Conservation (phyloP, 225 moss, liverwort and hornwort species). For the Straminergon stramineum region DNA sequence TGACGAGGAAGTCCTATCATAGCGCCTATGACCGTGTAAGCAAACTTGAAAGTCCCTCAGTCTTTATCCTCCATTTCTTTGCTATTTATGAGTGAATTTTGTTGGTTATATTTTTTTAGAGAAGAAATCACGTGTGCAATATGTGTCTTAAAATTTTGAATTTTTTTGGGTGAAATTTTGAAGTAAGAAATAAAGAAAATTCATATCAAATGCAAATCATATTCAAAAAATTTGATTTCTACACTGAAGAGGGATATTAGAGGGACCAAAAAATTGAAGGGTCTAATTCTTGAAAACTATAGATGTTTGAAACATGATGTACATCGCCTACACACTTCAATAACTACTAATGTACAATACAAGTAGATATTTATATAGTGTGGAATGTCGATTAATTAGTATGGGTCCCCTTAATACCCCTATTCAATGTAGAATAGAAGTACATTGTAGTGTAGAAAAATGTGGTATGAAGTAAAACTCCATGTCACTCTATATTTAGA, state of each 20-base stretch:
- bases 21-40: neutral
- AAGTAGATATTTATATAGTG: no score
- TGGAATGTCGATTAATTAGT: no score
- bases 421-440: no score
- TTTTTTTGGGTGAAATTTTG: neutral
- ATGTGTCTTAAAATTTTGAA: neutral
- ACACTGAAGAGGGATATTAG: no score
- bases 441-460: neutral
- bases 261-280: no score
- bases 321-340: no score
- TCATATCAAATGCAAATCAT: neutral
- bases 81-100: neutral
- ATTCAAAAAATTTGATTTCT: no score
- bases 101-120: no score
- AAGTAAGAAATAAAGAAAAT: neutral
- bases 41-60: neutral
- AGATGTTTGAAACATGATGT: no score
- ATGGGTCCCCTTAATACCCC: no score
- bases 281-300: no score
- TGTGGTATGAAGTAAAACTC: neutral
- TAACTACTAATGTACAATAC: no score
- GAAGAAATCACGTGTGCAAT: neutral
- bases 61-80: neutral
- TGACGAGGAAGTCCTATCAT: neutral
- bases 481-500: neutral